These are phyloP conservation scores for Boechera retrofracta DNA, from an alignment of 345 rosid genomes.

Conservation along the genomic window DNA sequence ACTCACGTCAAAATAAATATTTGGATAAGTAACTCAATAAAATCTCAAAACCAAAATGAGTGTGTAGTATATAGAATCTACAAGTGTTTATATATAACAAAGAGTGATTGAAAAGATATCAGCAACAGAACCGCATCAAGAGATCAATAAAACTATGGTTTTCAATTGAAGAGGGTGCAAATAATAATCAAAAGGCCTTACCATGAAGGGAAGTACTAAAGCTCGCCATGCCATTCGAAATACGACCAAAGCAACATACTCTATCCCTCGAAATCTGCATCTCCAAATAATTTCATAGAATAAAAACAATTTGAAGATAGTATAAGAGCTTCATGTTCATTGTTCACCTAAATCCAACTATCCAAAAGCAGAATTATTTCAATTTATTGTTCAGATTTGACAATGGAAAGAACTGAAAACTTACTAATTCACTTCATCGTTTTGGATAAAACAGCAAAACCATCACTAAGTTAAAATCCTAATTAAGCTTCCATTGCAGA, in stretches of 20 bases:
- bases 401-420: background rate
- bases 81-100: background rate
- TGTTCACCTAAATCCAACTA: background rate
- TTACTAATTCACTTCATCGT: background rate
- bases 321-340: constrained; percentile 6
- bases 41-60: constrained; percentile 5
- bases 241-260: constrained; percentile 39
- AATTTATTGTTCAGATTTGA: background rate
- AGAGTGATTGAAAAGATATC: background rate
- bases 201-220: constrained; percentile 49
- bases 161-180: background rate
- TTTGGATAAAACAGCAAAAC: background rate
- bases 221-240: constrained; percentile 34
- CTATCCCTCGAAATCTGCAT: constrained; percentile 52
- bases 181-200: constrained; percentile 36
- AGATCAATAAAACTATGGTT: background rate
- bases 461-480: constrained; percentile 5
- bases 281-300: background rate
- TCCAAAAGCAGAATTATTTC: background rate
- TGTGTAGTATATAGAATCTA: background rate
- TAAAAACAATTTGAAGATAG: background rate
- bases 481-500: constrained; percentile 14
- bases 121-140: constrained; percentile 1
- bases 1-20: background rate
- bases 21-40: background rate